Evolutionary conservation across 164 flowering plant genomes (phyloP), one percentile per base, ranked within the genome.

Genomic region (Amborella trichopoda): DNA sequence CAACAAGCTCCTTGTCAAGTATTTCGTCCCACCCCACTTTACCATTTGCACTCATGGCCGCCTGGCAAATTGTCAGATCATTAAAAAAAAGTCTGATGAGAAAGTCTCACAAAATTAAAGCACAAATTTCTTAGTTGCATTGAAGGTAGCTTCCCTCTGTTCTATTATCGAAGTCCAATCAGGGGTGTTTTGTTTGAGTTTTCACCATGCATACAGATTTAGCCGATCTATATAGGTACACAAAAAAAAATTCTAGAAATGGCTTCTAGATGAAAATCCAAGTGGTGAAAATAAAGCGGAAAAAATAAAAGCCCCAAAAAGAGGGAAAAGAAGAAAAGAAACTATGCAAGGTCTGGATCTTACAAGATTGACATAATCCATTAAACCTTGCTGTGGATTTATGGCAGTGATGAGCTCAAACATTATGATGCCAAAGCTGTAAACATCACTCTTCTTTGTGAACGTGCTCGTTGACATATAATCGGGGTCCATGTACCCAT

Each of bases 401-500:
- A 88, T 93, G 49, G 91, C 95, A 3, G 91, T 88, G 32, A 93
- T 85, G 52, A 93, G 88, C 60, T 93, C 96, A 52, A 80, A 85
- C 40, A 93, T 64, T 58, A 93, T 81, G 23, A 93, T 60, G 14
- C 96, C 99, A 53, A 88, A 73, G 68, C 99, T 88, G 63, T 81
- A 93, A 46, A 88, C 67, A 68, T 88, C 99, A 59, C 99, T 93
- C 75, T 83, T 88, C 69, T 66, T 69, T 38, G 95, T 83, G 67
- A 78, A 79, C 61, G 76, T 77, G 85, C 68, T 93, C 10, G 94
- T 85, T 21, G 95, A 74, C 46, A 93, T 68, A 61, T 88, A 93
- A 16, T 50, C 73, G n/a, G 96, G 99, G 61, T 93, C 99, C 47
- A 93, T 93, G 68, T 85, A 93, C 34, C 96, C 99, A 55, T 84